A percentile compares a stretch with the other conserved stretches of the same genome.
These are phyloP conservation scores for Scheffersomyces illinoinensis DNA, from an alignment of 1,139 yeast genomes.

Conservation along the genomic window DNA sequence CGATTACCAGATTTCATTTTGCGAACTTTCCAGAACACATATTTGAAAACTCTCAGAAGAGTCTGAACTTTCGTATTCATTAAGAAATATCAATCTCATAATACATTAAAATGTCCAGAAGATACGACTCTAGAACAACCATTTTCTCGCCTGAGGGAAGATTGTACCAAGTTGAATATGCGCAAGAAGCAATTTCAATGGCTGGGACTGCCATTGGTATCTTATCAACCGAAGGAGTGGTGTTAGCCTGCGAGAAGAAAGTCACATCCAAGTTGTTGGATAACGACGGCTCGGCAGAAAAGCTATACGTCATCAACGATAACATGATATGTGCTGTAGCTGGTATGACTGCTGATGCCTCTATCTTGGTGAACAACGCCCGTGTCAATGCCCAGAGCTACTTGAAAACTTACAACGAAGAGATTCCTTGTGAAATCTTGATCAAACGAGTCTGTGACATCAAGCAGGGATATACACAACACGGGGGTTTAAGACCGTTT, in stretches of 20 bases:
- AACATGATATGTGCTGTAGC: conserved; percentile 94
- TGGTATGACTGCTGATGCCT: conserved; percentile 97
- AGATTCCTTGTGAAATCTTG: conserved; percentile 86
- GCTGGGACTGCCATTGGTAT: conserved; percentile 98
- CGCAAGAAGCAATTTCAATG: conserved; percentile 94
- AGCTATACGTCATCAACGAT: conserved; percentile 77
- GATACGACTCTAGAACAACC: conserved; percentile 94
- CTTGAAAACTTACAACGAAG: conserved; percentile 82
- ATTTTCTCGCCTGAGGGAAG: conserved; percentile 99
- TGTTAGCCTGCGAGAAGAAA: conserved; percentile 93
- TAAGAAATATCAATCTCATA: background rate
- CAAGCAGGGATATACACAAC: conserved; percentile 98
- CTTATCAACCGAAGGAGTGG: conserved; percentile 89
- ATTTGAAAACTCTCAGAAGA: background rate
- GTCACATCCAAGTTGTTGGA: conserved; percentile 90
- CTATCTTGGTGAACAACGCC: conserved; percentile 86
- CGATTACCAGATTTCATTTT: background rate
- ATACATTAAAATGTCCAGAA: conserved; percentile 40
- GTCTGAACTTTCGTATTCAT: background rate
- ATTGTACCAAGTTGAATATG: conserved; percentile 93
- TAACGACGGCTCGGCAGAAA: conserved; percentile 92
- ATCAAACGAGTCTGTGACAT: conserved; percentile 89
- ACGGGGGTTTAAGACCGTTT: conserved; percentile 97
- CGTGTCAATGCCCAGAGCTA: conserved; percentile 82
- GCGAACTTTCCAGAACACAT: background rate